These are phyloP conservation scores for Cryptococcus jaspeensis DNA, from an alignment of 1,284 basidiomycete species.

Conservation along the genomic window DNA sequence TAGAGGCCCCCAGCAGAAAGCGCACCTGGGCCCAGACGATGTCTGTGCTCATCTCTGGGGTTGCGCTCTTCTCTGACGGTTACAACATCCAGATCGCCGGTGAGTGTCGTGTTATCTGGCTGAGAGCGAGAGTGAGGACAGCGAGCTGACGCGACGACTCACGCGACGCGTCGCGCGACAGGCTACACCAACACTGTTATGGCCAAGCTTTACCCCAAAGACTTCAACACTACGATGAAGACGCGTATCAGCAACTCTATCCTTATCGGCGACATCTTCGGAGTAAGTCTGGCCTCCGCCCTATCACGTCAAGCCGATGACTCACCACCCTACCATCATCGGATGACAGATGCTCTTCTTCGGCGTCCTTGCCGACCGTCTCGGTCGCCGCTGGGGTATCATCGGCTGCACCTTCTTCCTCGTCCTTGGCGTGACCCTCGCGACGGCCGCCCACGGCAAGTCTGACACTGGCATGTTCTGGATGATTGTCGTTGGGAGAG, in stretches of 20 bases:
- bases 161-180: not conserved
- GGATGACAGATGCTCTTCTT: slow-evolving; percentile 18
- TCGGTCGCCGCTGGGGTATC: slow-evolving; percentile 34
- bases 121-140: too few relatives aligned
- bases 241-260: slow-evolving; percentile 33
- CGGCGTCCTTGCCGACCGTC: slow-evolving; percentile 29
- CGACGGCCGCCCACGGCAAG: slow-evolving; percentile 21
- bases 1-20: slow-evolving; percentile 4
- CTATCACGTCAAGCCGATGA: too few relatives aligned
- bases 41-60: slow-evolving; percentile 26
- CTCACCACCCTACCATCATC: not conserved
- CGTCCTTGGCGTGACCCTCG: slow-evolving; percentile 29
- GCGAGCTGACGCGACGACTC: too few relatives aligned
- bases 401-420: slow-evolving; percentile 30
- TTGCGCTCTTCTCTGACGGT: slow-evolving; percentile 33
- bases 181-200: slow-evolving; percentile 17
- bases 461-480: slow-evolving; percentile 58
- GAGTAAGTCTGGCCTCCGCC: slow-evolving; percentile 16
- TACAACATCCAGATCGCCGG: slow-evolving; percentile 32
- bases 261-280: slow-evolving; percentile 29
- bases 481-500: slow-evolving; percentile 70
- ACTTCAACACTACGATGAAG: slow-evolving; percentile 22
- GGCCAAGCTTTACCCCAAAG: slow-evolving; percentile 21
- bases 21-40: slow-evolving; percentile 10
- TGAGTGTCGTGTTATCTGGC: slow-evolving; percentile 7